Percentiles rank a stretch among this genome's conserved stretches.
phyloP scores from a whole-genome alignment of 441 rosid genomes.

The Populus hybrid region DNA sequence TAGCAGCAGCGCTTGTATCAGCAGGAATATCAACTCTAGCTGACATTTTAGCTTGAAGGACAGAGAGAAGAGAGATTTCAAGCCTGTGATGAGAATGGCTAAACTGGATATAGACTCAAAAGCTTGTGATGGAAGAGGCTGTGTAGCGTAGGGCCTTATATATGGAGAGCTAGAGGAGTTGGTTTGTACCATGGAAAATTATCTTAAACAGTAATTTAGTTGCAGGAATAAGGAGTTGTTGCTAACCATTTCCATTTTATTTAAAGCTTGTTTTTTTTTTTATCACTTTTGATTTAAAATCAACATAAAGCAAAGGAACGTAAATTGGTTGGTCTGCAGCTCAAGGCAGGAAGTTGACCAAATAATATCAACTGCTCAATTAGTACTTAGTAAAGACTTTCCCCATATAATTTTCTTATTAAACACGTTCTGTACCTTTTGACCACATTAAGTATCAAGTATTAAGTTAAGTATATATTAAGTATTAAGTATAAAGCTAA shows the following conservation, averaged over 20 bases:
- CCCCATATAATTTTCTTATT: not conserved
- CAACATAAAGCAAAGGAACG: not conserved
- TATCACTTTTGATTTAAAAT: not conserved
- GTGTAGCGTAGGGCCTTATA: constrained; percentile 27
- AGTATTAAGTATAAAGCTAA: no score
- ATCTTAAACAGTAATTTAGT: no score
- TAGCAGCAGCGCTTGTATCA: constrained; percentile 30
- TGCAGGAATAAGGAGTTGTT: not conserved
- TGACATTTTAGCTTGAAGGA: no score
- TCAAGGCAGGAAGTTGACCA: not conserved
- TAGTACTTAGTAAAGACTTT: not conserved
- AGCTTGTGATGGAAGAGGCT: constrained; percentile 26
- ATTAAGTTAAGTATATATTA: no score
- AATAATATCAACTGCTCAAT: constrained; percentile 7
- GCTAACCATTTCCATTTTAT: not conserved
- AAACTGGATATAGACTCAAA: not conserved
- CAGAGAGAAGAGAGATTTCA: not conserved
- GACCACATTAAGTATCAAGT: no score
- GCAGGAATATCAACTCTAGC: constrained; percentile 15
- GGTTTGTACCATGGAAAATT: not conserved
- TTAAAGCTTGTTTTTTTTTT: not conserved
- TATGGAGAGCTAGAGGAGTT: not conserved
- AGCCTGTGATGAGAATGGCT: constrained; percentile 29
- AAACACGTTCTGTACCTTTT: not conserved
- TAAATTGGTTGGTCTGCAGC: not conserved